Base-by-base conservation (phyloP, 768 basidiomycete species). In the Suillus weaverae region DNA sequence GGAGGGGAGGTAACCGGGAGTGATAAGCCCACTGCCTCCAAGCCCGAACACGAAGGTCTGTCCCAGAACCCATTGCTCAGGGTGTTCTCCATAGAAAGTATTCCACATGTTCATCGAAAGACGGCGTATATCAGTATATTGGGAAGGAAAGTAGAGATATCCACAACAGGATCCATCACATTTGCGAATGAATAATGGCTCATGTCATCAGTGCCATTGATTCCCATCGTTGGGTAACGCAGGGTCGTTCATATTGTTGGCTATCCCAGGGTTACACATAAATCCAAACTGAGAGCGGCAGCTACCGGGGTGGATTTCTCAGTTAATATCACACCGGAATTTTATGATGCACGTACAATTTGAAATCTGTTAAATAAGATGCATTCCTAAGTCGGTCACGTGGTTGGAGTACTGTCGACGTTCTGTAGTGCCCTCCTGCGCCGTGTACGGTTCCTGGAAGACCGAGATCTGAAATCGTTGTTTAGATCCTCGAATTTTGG, bases 1-100 rank as follows among this genome's bases (percentile, higher is more conserved):
- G 11, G 89, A 86, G 48, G 81, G 73, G 36, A 87, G 83, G 72
- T 87, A 80, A 26, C 85, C 82, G 0, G 92, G 91, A 10, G 93
- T 93, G 69, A 94, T 94, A 62, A 93, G 78, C 36, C 91, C 92
- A 69, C 89, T 92, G 30, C 92, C 92, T 35, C 90, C 90, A 7
- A 88, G 85, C 9, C 92, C 93, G 70, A 88, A 94, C 26, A 94
- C 87, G 73, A 94, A 94, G 8, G 93, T 26, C 26, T 93, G 75
- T 94, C 93, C 93, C 93, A 95, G 74, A 94, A 94, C 48, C 86
- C 86, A 65, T 81, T 86, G 66, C 86, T 89, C 61, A 95, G 79
- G 53, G 93, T 88, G 70, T 86, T 89, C 70, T 94, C 93, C 89
- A 95, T 92, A 61, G 90, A 88, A 66, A 94, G 72, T 78, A 83